phyloP scores from a whole-genome alignment of 352 stramenopile species.

The Stramenopiles sp. region DNA sequence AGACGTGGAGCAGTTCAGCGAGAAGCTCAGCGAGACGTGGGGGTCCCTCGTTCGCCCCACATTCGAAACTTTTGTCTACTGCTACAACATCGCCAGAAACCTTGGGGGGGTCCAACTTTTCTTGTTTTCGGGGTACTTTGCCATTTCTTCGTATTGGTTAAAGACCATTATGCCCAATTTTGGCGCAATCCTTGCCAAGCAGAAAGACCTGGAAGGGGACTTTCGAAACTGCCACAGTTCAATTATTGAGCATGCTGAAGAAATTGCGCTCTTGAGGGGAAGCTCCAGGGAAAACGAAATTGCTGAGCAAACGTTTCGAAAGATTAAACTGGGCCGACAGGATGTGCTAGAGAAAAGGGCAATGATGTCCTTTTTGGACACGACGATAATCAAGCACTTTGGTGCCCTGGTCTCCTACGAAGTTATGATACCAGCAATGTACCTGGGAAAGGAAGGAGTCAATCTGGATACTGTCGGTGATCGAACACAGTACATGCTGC shows the following conservation, averaged over 20 bases:
- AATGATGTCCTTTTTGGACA: neutral
- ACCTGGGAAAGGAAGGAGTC: neutral
- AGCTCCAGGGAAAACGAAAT: neutral
- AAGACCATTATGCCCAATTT: neutral
- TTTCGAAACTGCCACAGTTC: neutral
- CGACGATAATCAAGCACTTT: slow-evolving; percentile 3
- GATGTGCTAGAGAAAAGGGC: neutral
- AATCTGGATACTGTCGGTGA: neutral
- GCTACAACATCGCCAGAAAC: neutral
- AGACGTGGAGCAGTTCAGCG: neutral
- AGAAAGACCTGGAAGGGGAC: slow-evolving; percentile 7
- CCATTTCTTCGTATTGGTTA: neutral
- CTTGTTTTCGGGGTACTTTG: slow-evolving; percentile 7
- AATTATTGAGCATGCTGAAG: slow-evolving; percentile 3
- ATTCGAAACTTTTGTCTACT: slow-evolving; percentile 9
- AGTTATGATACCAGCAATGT: slow-evolving; percentile 8
- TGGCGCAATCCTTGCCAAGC: neutral
- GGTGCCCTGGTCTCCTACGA: neutral
- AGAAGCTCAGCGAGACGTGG: neutral
- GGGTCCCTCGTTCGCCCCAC: neutral
- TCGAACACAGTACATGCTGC: neutral
- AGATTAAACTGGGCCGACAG: neutral
- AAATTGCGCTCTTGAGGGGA: slow-evolving; percentile 2
- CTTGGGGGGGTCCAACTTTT: neutral
- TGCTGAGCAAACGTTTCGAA: neutral